Base-by-base conservation (phyloP, 345 rosid species). In the Brassica cretica region DNA sequence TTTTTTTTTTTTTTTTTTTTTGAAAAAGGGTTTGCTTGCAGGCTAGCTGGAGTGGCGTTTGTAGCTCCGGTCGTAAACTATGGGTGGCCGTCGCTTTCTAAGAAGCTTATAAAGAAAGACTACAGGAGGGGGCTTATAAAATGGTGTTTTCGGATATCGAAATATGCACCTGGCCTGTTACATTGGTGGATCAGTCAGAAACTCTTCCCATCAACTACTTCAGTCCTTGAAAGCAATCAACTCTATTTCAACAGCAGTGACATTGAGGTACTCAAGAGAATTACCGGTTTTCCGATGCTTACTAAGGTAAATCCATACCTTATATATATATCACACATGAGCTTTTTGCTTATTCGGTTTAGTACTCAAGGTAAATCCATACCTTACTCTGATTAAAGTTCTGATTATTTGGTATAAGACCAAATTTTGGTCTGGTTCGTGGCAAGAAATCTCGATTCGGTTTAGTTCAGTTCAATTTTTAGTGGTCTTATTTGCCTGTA, bases 101-200 rank as follows among this genome's bases (percentile, higher is more conserved):
- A 70, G 51, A 85, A 60, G 69, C 80, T 91, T 71, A 85, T 83
- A 12, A 86, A 55, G 69, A 73, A 83, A 6, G 98, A 86, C 76
- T 85, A 86, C 30, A 87, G 93, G 70, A 91, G 85, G 71, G 74
- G 33, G 53, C 68, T 86, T 56, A 73, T 85, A 64, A 86, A 79
- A 49, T 80, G 85, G 87, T 66, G 88, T 24, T 66, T 79, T 32
- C 39, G 91, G 86, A 76, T 88, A 25, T 86, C 97, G 11, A 85
- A 84, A 59, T 78, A 88, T 70, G 85, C 89, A 24, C 97, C 97
- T 2, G 81, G 85, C 11, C 67, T 88, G 11, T 70, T 93, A 49
- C 81, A 89, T 33, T 93, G 91, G 98, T 91, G 89, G 88, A 87
- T 90, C 73, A 84, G 87, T 35, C 88, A 87, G 70, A 84, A 88